Base-by-base conservation (phyloP, 257 asterid species). In the Leonotis leonurus region DNA sequence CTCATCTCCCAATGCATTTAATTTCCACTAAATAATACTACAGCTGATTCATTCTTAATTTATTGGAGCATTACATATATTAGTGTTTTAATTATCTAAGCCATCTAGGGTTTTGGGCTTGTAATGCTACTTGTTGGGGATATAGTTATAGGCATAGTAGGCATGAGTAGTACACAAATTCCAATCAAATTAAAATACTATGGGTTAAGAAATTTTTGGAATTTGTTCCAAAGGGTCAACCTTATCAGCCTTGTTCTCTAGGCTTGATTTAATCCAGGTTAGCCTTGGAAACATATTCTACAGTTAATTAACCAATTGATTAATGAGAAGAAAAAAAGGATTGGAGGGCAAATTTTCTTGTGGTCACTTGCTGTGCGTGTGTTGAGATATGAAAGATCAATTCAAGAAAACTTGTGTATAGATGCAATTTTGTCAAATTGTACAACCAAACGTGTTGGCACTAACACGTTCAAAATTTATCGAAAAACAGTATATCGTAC, bases 201-300 rank as follows among this genome's bases (percentile, higher is more conserved):
- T n/a, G n/a, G 8, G 20, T 10, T 50, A 48, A 64, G 56, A 41
- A 75, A 79, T 71, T 52, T n/a, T 85, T 75, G 88, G 86, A 75
- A 78, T 41, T 79, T 69, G 88, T 59, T 75, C 79, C 77, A 71
- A 39, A 60, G 24, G 76, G 77, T 71, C 74, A 66, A 75, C 66
- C 70, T 53, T 51, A 59, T 68, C 68, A 65, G 59, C 69, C 68
- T 78, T 79, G 62, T 73, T 76, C 88, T 81, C 88, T 73, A 70
- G 86, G 83, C 81, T 60, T 72, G 67, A 68, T 77, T 70, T 53
- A 73, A 77, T 79, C 83, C 83, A 75, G 84, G 80, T 41, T 80
- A 51, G 48, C 64, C 82, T 78, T 40, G 84, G 80, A 80, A 77
- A 50, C 39, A 52, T 57, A 60, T 64, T 32, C 57, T 48, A 64